Percentiles rank a stretch among this genome's conserved stretches.
Conservation (phyloP, 164 flowering plant genomes). For the Aristolochia contorta region DNA sequence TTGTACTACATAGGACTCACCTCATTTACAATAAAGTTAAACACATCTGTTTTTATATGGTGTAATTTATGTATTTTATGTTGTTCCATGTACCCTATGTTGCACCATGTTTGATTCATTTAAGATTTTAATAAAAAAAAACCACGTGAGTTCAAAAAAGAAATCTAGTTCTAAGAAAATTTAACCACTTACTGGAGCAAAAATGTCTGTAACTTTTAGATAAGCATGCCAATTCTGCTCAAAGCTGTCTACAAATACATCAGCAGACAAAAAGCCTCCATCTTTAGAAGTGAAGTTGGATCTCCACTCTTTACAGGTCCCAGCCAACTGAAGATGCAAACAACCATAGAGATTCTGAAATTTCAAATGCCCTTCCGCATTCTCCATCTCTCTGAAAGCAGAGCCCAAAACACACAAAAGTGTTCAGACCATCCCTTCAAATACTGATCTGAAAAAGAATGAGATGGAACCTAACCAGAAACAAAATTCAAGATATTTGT, state of each 20-base stretch:
- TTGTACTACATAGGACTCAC: too few species aligned
- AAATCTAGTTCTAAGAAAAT: not conserved
- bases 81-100: too few species aligned
- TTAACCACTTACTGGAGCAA: constrained; percentile 74
- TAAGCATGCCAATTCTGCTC: constrained; percentile 97
- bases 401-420: not conserved
- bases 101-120: too few species aligned
- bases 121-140: too few species aligned
- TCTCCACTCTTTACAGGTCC: constrained; percentile 85
- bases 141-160: too few species aligned
- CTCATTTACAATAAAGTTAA: too few species aligned
- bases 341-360: constrained; percentile 88
- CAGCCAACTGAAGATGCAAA: constrained; percentile 72
- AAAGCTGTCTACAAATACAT: constrained; percentile 73
- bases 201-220: constrained; percentile 68
- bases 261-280: constrained; percentile 89
- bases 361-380: constrained; percentile 70
- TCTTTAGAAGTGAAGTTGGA: constrained; percentile 46
- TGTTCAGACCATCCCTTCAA: too few species aligned
- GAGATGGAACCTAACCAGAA: too few species aligned
- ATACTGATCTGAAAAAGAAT: too few species aligned
- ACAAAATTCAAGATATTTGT: too few species aligned
- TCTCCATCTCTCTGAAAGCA: constrained; percentile 72
- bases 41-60: too few species aligned
- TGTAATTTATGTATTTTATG: too few species aligned